These are phyloP conservation scores for Striga asiatica DNA, from an alignment of 257 asterid genomes.

Conservation along the genomic window DNA sequence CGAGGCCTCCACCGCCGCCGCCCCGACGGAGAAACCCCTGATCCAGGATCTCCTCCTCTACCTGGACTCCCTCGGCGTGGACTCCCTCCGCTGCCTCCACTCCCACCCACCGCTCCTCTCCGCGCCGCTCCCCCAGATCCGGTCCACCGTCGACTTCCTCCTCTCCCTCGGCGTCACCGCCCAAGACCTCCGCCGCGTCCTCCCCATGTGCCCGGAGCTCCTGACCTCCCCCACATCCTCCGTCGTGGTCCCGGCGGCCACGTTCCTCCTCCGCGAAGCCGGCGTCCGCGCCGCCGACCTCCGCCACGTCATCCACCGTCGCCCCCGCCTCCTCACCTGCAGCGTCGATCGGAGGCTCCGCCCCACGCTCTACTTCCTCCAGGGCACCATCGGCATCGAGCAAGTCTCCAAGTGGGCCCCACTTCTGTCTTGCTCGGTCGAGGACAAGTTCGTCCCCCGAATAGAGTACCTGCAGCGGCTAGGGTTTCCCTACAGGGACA, in stretches of 20 bases:
- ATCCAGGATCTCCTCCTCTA: conserved; percentile 59
- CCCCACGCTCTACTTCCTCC: conserved; percentile 76
- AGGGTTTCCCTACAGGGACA: conserved; percentile 56
- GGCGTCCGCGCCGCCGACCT: conserved; percentile 36
- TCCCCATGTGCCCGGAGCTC: conserved; percentile 79
- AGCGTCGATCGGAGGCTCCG: conserved; percentile 55
- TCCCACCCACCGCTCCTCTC: conserved; percentile 47
- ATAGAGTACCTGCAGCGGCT: conserved; percentile 58
- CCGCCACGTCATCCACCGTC: conserved; percentile 73
- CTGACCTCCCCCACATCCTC: conserved; percentile 34
- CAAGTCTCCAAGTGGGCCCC: conserved; percentile 46
- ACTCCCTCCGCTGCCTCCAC: conserved; percentile 51
- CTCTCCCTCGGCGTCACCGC: conserved; percentile 41
- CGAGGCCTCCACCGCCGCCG: no score
- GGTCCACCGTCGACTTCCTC: conserved; percentile 54
- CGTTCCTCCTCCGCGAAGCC: conserved; percentile 82
- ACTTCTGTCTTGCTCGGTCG: conserved; percentile 72
- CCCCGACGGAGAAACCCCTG: conserved; percentile 15
- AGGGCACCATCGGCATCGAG: conserved; percentile 64
- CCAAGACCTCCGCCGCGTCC: conserved; percentile 54
- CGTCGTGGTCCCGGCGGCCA: conserved; percentile 48
- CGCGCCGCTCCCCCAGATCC: conserved; percentile 46
- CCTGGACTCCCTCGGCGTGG: conserved; percentile 75
- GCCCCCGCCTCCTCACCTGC: conserved; percentile 66
- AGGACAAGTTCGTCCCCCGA: conserved; percentile 65